Evolutionary conservation across 2,329 filamentous ascomycete genomes (phyloP), one percentile per base, ranked within the genome.

Genomic region (Cytospora schulzeri): DNA sequence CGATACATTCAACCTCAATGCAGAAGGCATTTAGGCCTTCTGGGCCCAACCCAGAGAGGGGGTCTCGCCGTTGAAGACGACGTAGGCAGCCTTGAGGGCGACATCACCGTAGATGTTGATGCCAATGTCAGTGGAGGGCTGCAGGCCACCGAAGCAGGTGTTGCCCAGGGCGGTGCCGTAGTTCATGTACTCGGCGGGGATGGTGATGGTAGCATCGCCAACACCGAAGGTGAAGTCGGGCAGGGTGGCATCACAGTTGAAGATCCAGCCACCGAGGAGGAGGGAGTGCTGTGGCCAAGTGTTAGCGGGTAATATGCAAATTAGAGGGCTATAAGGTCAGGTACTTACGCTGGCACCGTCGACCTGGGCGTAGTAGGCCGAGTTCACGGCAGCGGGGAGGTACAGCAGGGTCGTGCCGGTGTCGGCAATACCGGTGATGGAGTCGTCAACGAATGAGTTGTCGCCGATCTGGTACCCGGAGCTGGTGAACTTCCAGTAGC

Each of bases 1-100:
- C 19, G n/a, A n/a, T n/a, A n/a, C 38, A 17, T n/a, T 17, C 38
- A 41, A 15, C 33, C 33, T 35, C 33, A 35, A 3, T 35, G 14
- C 11, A 35, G 33, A 15, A 35, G n/a, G n/a, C 45, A 11, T 5
- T 48, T 48, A 48, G 45, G n/a, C 45, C 45, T 48, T 48, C 45
- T 48, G 45, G n/a, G 45, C 45, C 45, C 45, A 48, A 12, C 45
- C 45, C n/a, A 48, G 45, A 24, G 45, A 48, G n/a, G 45, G 45
- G 45, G 45, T 77, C 4, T 78, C 75, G 3, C 77, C 75, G 70
- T 89, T 83, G 69, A 89, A 90, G 41, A 91, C 83, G 38, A 86
- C 86, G 70, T 88, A 91, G 72, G 88, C 85, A 69, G 81, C 81
- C 83, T 91, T 91, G 62, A 91, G 79, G 78, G 91, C 89, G 68